Evolutionary conservation across 1,284 basidiomycete genomes (phyloP), one percentile per base, ranked within the genome.

Genomic region (Hemileia vastatrix): DNA sequence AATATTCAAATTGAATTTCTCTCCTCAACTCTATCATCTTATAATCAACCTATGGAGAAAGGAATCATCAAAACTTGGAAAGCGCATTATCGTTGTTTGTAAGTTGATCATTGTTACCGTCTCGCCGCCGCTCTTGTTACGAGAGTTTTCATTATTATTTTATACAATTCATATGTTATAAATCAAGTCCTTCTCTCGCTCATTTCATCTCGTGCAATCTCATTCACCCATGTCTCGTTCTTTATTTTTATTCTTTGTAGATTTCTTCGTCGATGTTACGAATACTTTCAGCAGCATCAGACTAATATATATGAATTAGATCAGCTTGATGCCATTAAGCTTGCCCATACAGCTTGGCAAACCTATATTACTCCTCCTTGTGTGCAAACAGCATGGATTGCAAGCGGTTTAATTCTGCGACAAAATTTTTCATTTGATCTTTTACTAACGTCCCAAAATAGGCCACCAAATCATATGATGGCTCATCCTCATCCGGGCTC

Each of bases 41-140:
- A 36, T 15, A 33, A 32, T 13, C 58, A 61, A 48, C 58, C 58
- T 24, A 32, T 61, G 13, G 11, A 45, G 6, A 23, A 24, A 23
- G 58, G 58, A 8, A 61, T 61, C 31, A 54, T 61, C 23, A 3
- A 53, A 21, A 61, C 50, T 8, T 53, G 53, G 21, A 54, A 61
- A 44, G 53, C 58, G 15, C 53, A 61, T 27, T 61, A 54, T 21
- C 50, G 58, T 18, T 36, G 50, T 4, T 44, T 56, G 54, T 56
- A 13, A 47, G 54, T 56, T 18, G 6, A 21, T 18, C 15, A 2
- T 48, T 3, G 21, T 6, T n/a, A 47, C n/a, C n/a, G 11, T 4
- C 45, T 3, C 45, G 23, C 11, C 18, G 24, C 19, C 5, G 6
- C 9, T 19, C 27, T 55, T 44, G 18, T 15, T 45, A 5, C 44